phyloP scores from a whole-genome alignment of 805 yeast species.

The Lipomyces japonicus region DNA sequence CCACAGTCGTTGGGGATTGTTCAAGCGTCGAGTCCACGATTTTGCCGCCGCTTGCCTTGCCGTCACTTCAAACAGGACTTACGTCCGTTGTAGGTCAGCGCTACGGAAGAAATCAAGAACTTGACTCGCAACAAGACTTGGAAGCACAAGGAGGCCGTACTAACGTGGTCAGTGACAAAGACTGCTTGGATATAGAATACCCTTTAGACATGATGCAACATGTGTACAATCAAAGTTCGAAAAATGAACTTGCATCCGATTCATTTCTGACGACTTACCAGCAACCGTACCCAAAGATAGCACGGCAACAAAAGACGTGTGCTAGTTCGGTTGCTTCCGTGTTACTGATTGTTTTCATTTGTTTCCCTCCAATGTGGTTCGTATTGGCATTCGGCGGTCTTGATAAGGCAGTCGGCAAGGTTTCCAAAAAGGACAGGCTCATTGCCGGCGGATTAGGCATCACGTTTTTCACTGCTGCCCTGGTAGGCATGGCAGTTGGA shows the following conservation, averaged over 20 bases:
- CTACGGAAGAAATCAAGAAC: conserved; percentile 1
- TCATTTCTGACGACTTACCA: no score
- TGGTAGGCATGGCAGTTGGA: conserved; percentile 26
- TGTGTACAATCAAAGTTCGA: no score
- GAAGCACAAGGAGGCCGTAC: no score
- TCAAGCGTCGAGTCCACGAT: conserved; percentile 4
- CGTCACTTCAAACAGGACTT: not conserved
- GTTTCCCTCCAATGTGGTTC: conserved; percentile 42
- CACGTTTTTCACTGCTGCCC: conserved; percentile 14
- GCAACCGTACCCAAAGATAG: not conserved
- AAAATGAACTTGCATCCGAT: no score
- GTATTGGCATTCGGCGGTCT: conserved; percentile 40
- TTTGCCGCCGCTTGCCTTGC: conserved; percentile 16
- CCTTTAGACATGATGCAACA: no score
- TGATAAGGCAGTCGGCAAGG: conserved; percentile 36
- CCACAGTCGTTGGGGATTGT: conserved; percentile 7
- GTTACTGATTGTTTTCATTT: conserved; percentile 28
- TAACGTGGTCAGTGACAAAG: no score
- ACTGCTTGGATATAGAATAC: no score
- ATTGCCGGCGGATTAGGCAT: conserved; percentile 38
- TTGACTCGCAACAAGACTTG: no score
- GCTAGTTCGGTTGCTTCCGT: conserved; percentile 21
- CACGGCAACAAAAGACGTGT: conserved; percentile 2
- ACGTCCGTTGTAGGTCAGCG: conserved; percentile 4
- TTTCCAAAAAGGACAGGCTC: conserved; percentile 35